These are phyloP conservation scores for Gynostemma pentaphyllum DNA, from an alignment of 306 rosid species.

Conservation along the genomic window DNA sequence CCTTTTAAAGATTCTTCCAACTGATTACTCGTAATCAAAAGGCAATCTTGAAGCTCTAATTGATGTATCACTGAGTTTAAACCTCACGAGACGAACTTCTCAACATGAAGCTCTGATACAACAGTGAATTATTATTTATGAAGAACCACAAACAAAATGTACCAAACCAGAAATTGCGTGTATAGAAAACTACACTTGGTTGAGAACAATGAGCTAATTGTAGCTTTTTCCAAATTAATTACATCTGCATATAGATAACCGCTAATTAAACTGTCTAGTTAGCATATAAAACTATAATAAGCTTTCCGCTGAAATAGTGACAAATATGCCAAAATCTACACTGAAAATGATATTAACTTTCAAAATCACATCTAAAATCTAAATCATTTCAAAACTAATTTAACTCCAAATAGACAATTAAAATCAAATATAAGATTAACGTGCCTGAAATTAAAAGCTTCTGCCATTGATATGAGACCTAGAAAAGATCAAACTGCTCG, in stretches of 20 bases:
- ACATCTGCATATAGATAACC: background rate
- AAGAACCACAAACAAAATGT: background rate
- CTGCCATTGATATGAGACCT: background rate
- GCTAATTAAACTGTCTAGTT: background rate
- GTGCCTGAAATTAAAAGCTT: background rate
- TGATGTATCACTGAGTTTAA: conserved; percentile 12
- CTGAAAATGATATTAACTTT: background rate
- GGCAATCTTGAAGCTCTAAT: background rate
- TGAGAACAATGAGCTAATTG: too few relatives aligned
- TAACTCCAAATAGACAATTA: background rate
- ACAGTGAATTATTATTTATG: conserved; percentile 5
- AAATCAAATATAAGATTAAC: background rate
- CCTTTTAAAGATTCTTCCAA: background rate
- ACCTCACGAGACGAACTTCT: conserved; percentile 10
- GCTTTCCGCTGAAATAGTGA: background rate
- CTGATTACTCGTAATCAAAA: conserved; percentile 8
- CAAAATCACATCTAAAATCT: background rate
- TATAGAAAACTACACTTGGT: background rate
- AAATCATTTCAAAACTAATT: background rate
- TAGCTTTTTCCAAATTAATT: too few relatives aligned
- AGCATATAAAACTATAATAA: background rate
- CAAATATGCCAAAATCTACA: background rate
- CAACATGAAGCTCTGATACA: conserved; percentile 15
- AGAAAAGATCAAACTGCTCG: background rate
- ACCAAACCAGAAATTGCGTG: conserved; percentile 3